A percentile compares a stretch with the other conserved stretches of the same genome.
Conservation (phyloP, 495 filamentous ascomycete genomes). For the Neurospora sp. region DNA sequence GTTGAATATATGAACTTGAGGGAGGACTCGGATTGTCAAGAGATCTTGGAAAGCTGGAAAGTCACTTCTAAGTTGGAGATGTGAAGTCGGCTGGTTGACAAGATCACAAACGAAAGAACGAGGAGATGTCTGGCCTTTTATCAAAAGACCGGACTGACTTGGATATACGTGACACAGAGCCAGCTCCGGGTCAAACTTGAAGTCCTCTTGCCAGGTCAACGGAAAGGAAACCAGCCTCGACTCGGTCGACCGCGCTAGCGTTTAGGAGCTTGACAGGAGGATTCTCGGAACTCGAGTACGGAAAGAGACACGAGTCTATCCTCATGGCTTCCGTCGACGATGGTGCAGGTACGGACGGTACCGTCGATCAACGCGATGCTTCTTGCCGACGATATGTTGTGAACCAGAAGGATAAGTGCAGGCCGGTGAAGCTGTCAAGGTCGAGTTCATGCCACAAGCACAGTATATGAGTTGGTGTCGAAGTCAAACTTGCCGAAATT, state of each 20-base stretch:
- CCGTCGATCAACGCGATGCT: not conserved
- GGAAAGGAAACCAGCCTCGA: not conserved
- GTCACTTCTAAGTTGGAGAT: not conserved
- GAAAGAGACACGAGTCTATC: not conserved
- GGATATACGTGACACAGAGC: not conserved
- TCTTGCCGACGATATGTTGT: not conserved
- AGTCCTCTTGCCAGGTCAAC: not conserved
- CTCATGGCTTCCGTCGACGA: not conserved
- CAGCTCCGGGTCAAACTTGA: not conserved
- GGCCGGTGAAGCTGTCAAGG: not conserved
- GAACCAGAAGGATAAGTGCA: not conserved
- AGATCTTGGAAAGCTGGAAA: not conserved
- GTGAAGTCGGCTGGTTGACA: not conserved
- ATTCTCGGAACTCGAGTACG: not conserved
- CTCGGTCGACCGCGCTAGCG: not conserved
- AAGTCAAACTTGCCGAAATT: not conserved
- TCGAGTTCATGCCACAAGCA: not conserved
- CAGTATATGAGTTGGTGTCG: not conserved
- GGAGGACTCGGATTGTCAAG: not conserved
- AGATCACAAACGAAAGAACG: not conserved
- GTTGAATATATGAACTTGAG: not conserved
- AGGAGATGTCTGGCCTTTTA: not conserved
- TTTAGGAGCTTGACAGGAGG: not conserved
- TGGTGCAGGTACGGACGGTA: not conserved
- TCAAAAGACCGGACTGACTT: not conserved